Percentiles rank a stretch among this genome's conserved stretches.
phyloP scores from a whole-genome alignment of 768 basidiomycete species.

The Dictyophora rubrovolvata region DNA sequence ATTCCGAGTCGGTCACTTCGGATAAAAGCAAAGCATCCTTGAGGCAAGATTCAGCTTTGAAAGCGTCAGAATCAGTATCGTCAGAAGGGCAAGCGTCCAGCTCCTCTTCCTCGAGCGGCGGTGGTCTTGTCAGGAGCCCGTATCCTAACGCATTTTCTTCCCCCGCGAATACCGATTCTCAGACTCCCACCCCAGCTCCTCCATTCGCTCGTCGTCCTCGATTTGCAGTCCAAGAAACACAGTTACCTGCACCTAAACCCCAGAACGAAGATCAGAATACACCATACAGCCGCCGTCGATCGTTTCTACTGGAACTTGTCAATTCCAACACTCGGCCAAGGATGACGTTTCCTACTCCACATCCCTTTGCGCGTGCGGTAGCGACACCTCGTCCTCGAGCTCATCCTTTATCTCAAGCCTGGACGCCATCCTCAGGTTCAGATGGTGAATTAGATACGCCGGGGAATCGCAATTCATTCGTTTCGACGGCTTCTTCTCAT shows the following conservation, averaged over 20 bases:
- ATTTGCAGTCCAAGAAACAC: slow-evolving; percentile 25
- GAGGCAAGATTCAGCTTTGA: background rate
- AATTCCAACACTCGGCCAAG: slow-evolving; percentile 73
- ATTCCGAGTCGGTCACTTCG: background rate
- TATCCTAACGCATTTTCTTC: slow-evolving; percentile 7
- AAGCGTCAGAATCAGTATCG: background rate
- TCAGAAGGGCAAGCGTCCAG: slow-evolving; percentile 5
- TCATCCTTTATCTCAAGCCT: slow-evolving; percentile 56
- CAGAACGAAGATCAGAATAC: slow-evolving; percentile 40
- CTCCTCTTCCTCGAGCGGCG: background rate
- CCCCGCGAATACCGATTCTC: background rate
- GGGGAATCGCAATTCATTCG: slow-evolving; percentile 53
- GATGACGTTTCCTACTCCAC: slow-evolving; percentile 53
- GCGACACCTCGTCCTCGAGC: slow-evolving; percentile 56
- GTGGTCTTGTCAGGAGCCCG: background rate
- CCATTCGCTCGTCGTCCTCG: slow-evolving; percentile 29
- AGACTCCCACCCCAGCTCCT: slow-evolving; percentile 19
- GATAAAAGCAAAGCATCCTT: background rate
- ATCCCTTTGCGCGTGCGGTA: slow-evolving; percentile 39
- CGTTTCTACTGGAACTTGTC: slow-evolving; percentile 76
- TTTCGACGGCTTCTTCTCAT: slow-evolving; percentile 80
- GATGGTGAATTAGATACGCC: slow-evolving; percentile 36
- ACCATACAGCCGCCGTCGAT: slow-evolving; percentile 62
- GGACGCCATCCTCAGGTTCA: slow-evolving; percentile 23
- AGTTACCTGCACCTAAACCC: slow-evolving; percentile 14